These are phyloP conservation scores for Luzula sylvatica DNA, from an alignment of 176 grass and related monocot species.

Conservation along the genomic window DNA sequence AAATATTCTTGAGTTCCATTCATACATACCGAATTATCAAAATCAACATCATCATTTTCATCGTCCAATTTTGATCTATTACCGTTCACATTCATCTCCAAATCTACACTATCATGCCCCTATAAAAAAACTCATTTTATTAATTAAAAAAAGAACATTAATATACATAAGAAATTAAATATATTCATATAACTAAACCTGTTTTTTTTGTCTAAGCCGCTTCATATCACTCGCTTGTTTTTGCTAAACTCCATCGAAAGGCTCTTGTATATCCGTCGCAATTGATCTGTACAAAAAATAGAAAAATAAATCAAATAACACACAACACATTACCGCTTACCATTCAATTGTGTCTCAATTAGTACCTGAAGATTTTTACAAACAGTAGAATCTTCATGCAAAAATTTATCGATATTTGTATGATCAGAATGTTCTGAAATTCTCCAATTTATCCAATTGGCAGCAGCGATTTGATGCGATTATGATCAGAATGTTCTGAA, in stretches of 20 bases:
- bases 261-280: slow-evolving; percentile 81
- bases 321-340: background rate
- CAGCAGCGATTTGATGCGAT: too few species aligned
- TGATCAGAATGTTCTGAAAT: background rate
- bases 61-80: slow-evolving; percentile 41
- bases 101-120: slow-evolving; percentile 93
- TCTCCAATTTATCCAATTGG: too few species aligned
- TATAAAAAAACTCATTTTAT: slow-evolving; percentile 21
- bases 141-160: background rate
- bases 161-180: background rate
- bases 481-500: background rate
- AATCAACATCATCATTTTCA: slow-evolving; percentile 50
- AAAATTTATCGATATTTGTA: background rate
- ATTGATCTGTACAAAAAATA: slow-evolving; percentile 71
- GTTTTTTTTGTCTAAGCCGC: slow-evolving; percentile 75
- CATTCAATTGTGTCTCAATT: too few species aligned
- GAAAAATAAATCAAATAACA: background rate
- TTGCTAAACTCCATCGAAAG: slow-evolving; percentile 86
- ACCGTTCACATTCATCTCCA: slow-evolving; percentile 89
- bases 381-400: slow-evolving; percentile 80
- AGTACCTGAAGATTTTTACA: slow-evolving; percentile 92
- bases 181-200: slow-evolving; percentile 31
- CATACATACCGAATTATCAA: slow-evolving; percentile 61
- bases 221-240: slow-evolving; percentile 90
- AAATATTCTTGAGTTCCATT: background rate